Evolutionary conservation across 2,329 filamentous ascomycete genomes (phyloP), one percentile per base, ranked within the genome.

Genomic region (Calonectria multiphialidica): DNA sequence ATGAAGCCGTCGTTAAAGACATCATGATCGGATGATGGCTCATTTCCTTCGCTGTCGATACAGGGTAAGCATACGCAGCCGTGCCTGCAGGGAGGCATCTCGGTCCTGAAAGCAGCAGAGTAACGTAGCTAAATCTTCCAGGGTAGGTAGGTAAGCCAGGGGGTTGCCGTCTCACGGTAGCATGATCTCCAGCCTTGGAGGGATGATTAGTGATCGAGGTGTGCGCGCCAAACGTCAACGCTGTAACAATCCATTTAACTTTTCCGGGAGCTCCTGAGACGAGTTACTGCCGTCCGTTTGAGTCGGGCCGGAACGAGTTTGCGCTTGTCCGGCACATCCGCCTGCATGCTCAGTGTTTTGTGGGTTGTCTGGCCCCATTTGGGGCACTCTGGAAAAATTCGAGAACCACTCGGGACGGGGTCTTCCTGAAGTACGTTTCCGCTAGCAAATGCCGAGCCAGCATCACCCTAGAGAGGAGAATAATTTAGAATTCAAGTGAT

Each of bases 1-100:
- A 50, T 55, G 40, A 28, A 62, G 42, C 21, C 21, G 59, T 70
- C 66, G 45, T 61, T 70, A n/a, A n/a, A 61, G 65, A 66, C 30
- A 28, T 42, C 35, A 59, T 42, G 25, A 40, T 70, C 62, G 28
- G 9, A 23, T 28, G 64, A 67, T 62, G 21, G 12, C 40, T 57
- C 28, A 30, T 30, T 40, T 40, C 23, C 21, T 10, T 37, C 13
- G 8, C 53, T 57, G 23, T 13, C 28, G 28, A 59, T 71, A 21
- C 44, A 64, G 64, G 69, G 69, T 71, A 68, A 10, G 12, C 5
- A 45, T 44, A 30, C 40, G 37, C 25, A 45, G 25, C 18, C 21
- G 40, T 33, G 23, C 25, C 57, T 25, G 37, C 8, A 45, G 25
- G n/a, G 18, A 21, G 25, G 42, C 15, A n/a, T 28, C 57, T 62